Evolutionary conservation across 1,284 basidiomycete genomes (phyloP).

Genomic region (Sanguinoderma infundibulare): DNA sequence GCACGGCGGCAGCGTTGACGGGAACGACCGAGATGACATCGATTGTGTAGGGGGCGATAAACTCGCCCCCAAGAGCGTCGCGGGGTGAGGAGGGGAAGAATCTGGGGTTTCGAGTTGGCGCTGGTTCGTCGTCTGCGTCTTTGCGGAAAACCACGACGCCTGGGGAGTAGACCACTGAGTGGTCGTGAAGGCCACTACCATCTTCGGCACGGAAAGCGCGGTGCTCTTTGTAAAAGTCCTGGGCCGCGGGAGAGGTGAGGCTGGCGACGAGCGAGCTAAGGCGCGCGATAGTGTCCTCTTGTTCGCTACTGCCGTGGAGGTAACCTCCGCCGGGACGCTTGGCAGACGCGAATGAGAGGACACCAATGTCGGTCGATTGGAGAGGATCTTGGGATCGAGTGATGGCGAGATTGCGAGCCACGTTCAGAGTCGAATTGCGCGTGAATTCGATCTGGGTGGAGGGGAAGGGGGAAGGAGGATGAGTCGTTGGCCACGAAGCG

Average conservation of each 20-base stretch:
- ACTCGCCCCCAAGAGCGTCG: slow-evolving; percentile 35
- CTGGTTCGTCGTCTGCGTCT: slow-evolving; percentile 38
- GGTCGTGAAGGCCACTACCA: slow-evolving; percentile 46
- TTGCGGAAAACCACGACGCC: slow-evolving; percentile 51
- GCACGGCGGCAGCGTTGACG: slow-evolving; percentile 48
- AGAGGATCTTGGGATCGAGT: slow-evolving; percentile 21
- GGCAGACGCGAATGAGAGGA: slow-evolving; percentile 51
- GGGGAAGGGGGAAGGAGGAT: slow-evolving; percentile 16
- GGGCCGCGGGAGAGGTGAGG: slow-evolving; percentile 42
- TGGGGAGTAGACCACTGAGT: slow-evolving; percentile 56
- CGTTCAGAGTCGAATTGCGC: slow-evolving; percentile 38
- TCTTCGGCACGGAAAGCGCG: slow-evolving; percentile 38
- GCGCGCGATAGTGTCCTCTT: slow-evolving; percentile 50
- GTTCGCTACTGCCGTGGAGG: slow-evolving; percentile 50
- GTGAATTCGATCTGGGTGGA: slow-evolving; percentile 37
- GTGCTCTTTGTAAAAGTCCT: slow-evolving; percentile 50
- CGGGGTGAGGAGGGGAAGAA: slow-evolving; percentile 9
- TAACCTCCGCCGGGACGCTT: slow-evolving; percentile 52
- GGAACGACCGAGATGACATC: slow-evolving; percentile 51
- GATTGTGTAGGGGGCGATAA: slow-evolving; percentile 47
- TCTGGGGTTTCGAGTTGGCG: slow-evolving; percentile 12
- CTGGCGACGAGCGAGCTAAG: slow-evolving; percentile 49
- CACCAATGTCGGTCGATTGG: slow-evolving; percentile 40
- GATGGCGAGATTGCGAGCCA: slow-evolving; percentile 34
- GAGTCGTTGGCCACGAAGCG: slow-evolving; percentile 37